These are phyloP conservation scores for Penicillium corylophilum DNA, from an alignment of 2,329 filamentous ascomycete genomes.

Conservation along the genomic window DNA sequence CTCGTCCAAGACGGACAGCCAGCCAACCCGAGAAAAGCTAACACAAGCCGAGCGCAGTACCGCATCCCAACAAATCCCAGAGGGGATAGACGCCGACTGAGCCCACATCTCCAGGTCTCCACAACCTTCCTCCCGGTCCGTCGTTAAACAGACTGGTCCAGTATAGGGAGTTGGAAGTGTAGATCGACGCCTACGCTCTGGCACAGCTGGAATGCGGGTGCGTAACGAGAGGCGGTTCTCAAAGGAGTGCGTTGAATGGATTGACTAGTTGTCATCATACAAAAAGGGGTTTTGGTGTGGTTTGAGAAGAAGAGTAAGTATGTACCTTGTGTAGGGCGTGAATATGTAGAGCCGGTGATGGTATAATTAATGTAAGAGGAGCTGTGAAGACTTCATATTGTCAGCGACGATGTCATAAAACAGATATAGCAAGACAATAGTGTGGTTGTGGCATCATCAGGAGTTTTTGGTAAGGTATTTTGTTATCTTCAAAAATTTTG, in stretches of 20 bases:
- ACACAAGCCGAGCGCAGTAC: slow-evolving; percentile 38
- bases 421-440: slow-evolving; percentile 11
- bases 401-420: slow-evolving; percentile 18
- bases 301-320: slow-evolving; percentile 2
- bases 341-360: neutral
- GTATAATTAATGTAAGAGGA: too few relatives aligned
- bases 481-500: slow-evolving; percentile 57
- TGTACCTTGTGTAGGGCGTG: slow-evolving; percentile 22
- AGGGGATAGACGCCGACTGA: slow-evolving; percentile 24
- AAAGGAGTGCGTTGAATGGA: slow-evolving; percentile 59
- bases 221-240: slow-evolving; percentile 40
- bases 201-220: slow-evolving; percentile 19
- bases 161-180: slow-evolving; percentile 43
- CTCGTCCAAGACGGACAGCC: slow-evolving; percentile 41
- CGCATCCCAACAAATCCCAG: slow-evolving; percentile 15
- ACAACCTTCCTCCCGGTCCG: slow-evolving; percentile 46
- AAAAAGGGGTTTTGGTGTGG: slow-evolving; percentile 19
- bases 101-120: slow-evolving; percentile 33
- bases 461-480: slow-evolving; percentile 58
- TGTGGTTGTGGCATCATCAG: slow-evolving; percentile 38
- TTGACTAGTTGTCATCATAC: slow-evolving; percentile 62
- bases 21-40: slow-evolving; percentile 25
- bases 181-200: slow-evolving; percentile 25
- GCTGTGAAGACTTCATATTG: slow-evolving; percentile 16
- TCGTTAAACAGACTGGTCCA: slow-evolving; percentile 36